Base-by-base conservation (phyloP, 495 filamentous ascomycete genomes). In the Aspergillus leporis region DNA sequence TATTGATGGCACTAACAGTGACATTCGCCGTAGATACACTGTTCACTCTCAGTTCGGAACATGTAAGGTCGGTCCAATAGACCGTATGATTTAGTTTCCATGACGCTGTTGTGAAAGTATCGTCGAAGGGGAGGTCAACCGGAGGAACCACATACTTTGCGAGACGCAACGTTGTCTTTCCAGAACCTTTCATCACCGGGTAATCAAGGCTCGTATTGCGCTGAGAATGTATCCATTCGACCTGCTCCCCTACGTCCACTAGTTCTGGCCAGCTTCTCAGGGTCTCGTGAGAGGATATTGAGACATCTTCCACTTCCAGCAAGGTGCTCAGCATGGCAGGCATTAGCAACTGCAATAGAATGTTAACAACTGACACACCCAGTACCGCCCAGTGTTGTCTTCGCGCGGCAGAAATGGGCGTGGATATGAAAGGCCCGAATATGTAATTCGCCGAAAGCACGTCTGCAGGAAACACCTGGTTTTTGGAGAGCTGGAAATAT, bases 71-170 rank as follows among this genome's bases (percentile, higher is more conserved):
- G n/a, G n/a, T 19, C 41, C 41, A 45, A 9, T 45, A 45, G 16
- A 45, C 41, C 9, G 41, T 19, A 45, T 45, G 41, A 19, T 45
- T 45, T 7, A 45, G 41, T n/a, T n/a, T 45, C 41, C 41, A 45
- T 3, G 14, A 18, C 14, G n/a, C 16, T 3, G 41, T 19, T 8
- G n/a, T 18, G n/a, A 18, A 19, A 8, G 16, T 3, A 9, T 19
- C 16, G 3, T 18, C 5, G 16, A 18, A 2, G 18, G 41, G 41
- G 19, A 45, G 41, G 5, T 45, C 41, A 7, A 45, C n/a, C 6
- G 41, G 41, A 4, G 41, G 41, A 14, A 45, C 19, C 2, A 14
- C 41, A 4, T 10, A 19, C 41, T 18, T 4, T 1, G 41, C 14
- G 16, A 19, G 16, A 7, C 41, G 16, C 5, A 14, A 45, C 41